A percentile compares a stretch with the other conserved stretches of the same genome.
Conservation (phyloP, 192 early-diverging fungal genomes). For the Coemansia sp. region DNA sequence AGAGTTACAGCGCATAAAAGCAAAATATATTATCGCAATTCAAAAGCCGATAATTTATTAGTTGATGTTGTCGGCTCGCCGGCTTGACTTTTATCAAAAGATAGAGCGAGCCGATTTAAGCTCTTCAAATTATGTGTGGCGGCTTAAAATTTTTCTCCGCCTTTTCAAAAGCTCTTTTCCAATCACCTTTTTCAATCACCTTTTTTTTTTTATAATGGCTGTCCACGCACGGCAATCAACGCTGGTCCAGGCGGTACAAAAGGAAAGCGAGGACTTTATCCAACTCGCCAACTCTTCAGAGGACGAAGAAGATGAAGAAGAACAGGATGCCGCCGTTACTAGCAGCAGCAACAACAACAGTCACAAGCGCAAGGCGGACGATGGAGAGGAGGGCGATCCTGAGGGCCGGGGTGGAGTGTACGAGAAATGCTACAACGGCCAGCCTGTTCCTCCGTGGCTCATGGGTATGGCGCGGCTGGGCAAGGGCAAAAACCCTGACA, state of each 20-base stretch:
- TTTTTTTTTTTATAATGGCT: background rate
- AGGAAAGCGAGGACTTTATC: constrained; percentile 32
- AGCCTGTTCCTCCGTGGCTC: constrained; percentile 53
- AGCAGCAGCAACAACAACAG: background rate
- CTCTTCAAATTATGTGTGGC: too few species aligned
- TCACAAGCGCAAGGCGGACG: constrained; percentile 17
- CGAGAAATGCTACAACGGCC: constrained; percentile 48
- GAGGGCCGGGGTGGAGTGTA: background rate
- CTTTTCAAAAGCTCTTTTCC: too few species aligned
- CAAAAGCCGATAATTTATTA: too few species aligned
- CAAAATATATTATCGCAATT: too few species aligned
- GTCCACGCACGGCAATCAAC: background rate
- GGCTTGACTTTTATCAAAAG: background rate
- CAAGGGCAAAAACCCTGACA: constrained; percentile 33
- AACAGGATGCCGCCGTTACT: background rate
- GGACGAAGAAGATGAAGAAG: constrained; percentile 7
- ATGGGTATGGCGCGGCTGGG: constrained; percentile 31
- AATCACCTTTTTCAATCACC: too few species aligned
- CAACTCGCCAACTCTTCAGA: constrained; percentile 14
- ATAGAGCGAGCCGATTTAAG: background rate
- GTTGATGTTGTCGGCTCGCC: too few species aligned
- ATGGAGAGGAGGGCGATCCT: constrained; percentile 11
- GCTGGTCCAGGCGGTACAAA: background rate
- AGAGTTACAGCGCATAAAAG: too few species aligned
- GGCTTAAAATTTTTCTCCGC: too few species aligned